Evolutionary conservation across 176 grass and related monocot species (phyloP).

Genomic region (Panicum miliaceum): DNA sequence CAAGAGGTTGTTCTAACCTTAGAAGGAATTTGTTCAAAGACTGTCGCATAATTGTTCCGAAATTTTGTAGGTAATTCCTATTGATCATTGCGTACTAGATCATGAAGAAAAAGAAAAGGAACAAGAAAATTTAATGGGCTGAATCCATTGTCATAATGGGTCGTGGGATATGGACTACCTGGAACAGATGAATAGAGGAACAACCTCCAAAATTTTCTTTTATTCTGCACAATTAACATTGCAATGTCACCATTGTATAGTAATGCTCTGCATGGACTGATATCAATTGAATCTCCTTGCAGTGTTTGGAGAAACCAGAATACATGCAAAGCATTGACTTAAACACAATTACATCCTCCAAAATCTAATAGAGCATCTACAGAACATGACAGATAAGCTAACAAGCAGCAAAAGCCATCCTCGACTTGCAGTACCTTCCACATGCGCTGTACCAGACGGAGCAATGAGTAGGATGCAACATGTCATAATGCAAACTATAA

Average conservation of each 20-base stretch:
- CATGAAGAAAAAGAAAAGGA: too few relatives aligned
- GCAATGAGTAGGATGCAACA: neutral
- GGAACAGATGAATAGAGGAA: too few relatives aligned
- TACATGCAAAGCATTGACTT: neutral
- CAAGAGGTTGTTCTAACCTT: too few relatives aligned
- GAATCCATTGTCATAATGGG: too few relatives aligned
- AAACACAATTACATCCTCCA: neutral
- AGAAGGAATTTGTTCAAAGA: too few relatives aligned
- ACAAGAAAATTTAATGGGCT: too few relatives aligned
- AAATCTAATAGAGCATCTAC: neutral
- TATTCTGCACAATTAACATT: slow-evolving; percentile 59
- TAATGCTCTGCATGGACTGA: neutral
- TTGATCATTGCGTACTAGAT: too few relatives aligned
- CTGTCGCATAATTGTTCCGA: too few relatives aligned
- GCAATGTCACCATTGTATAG: neutral
- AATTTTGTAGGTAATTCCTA: too few relatives aligned
- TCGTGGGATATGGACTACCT: too few relatives aligned
- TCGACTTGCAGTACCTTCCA: too few relatives aligned
- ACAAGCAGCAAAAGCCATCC: neutral
- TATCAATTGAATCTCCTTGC: neutral
- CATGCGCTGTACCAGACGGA: neutral
- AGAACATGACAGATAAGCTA: neutral
- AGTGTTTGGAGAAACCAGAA: neutral
- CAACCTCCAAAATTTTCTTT: too few relatives aligned
- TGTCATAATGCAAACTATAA: neutral